Evolutionary conservation across 257 asterid genomes (phyloP), one percentile per base, ranked within the genome.

Genomic region (Solanum sitiens): DNA sequence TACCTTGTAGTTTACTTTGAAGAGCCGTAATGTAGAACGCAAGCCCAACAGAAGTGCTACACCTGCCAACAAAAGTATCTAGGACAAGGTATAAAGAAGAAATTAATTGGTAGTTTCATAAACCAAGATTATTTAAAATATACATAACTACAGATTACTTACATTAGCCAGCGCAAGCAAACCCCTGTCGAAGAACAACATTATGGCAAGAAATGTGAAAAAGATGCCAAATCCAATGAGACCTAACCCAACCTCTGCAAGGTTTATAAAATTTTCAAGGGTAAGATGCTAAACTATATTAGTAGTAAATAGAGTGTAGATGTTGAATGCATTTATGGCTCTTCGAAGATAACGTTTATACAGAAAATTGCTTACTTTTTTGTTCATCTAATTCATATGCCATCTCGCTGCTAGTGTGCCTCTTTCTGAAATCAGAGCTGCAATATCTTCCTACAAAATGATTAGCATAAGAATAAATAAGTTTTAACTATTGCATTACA

Each of bases 101-200:
- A 50, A 67, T 40, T 25, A 86, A 83, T 68, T 70, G 44, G 27
- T 79, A 63, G 47, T 83, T 35, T 42, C 68, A 79, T 30, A 15
- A 21, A 83, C 35, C 45, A 61, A 67, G 85, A 75, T 45, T 84
- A 37, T 12, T 53, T 80, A 40, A 72, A 61, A 88, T 25, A 50
- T 65, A 30, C 88, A 50, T 73, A 74, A 75, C 82, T n/a, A 89
- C 5, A 37, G 77, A 47, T 79, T 70, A 80, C 97, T 93, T 95
- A 95, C 98, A 90, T 95, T 95, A 89, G 98, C 98, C 89, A 95
- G 94, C 75, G 98, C 98, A 63, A 95, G 98, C 87, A 94, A 92
- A 73, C 98, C 98, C 90, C 98, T 94, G 90, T 95, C 98, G 14
- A 95, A 95, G 89, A 95, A 94, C 50, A 95, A 92, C 89, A 94